A percentile compares a stretch with the other conserved stretches of the same genome.
Evolutionary conservation across 2,329 filamentous ascomycete species (phyloP).

Genomic region (Annulohypoxylon truncatum): DNA sequence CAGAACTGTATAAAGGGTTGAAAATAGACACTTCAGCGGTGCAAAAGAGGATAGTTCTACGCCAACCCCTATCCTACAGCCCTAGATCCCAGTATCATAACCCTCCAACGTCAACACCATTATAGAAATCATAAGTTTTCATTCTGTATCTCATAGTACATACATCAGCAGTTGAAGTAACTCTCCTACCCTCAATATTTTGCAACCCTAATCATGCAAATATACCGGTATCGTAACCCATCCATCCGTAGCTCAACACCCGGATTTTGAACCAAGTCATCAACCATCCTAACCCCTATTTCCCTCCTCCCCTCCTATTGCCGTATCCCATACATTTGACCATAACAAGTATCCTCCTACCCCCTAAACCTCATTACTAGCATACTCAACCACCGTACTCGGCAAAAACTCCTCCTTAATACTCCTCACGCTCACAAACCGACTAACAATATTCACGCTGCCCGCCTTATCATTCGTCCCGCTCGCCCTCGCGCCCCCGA

Average conservation of each 20-base stretch:
- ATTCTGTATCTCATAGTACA: neutral
- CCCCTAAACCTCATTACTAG: slow-evolving; percentile 74
- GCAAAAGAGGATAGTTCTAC: no score
- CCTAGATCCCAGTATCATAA: neutral
- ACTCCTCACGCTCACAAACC: slow-evolving; percentile 74
- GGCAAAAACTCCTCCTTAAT: slow-evolving; percentile 81
- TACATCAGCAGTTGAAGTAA: neutral
- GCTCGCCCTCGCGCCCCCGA: slow-evolving; percentile 74
- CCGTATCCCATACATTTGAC: no score
- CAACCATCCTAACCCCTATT: neutral
- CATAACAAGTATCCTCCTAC: neutral
- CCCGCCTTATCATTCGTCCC: slow-evolving; percentile 82
- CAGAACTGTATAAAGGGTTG: no score
- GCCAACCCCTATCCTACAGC: neutral
- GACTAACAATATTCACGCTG: slow-evolving; percentile 69
- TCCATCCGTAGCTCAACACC: neutral
- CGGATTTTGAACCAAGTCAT: neutral
- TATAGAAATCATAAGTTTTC: neutral
- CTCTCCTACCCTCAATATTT: neutral
- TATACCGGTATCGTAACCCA: neutral
- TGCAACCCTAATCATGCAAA: neutral
- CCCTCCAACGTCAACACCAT: neutral
- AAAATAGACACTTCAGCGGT: no score
- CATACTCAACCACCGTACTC: slow-evolving; percentile 73
- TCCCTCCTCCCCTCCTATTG: neutral